phyloP scores from a whole-genome alignment of 2,329 filamentous ascomycete genomes.

The Scedosporium apiospermum region DNA sequence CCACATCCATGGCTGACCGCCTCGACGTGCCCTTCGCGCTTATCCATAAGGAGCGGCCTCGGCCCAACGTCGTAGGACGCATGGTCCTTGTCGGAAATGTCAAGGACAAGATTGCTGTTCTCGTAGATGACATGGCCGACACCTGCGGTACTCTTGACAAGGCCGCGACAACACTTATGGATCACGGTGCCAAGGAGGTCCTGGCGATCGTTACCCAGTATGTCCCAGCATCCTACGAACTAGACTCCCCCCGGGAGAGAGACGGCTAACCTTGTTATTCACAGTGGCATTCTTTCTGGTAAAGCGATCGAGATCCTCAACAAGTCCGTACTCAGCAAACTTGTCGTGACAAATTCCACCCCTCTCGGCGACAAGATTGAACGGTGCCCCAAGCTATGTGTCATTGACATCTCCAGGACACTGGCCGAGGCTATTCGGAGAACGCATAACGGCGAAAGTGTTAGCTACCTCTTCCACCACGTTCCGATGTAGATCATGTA shows the following conservation, averaged over 20 bases:
- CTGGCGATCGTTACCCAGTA: slow-evolving; percentile 87
- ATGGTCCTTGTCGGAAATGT: slow-evolving; percentile 95
- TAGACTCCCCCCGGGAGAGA: too few relatives aligned
- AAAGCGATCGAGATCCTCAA: slow-evolving; percentile 84
- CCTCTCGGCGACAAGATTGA: slow-evolving; percentile 61
- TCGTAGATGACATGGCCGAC: slow-evolving; percentile 97
- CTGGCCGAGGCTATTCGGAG: slow-evolving; percentile 60
- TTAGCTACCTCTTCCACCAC: slow-evolving; percentile 7
- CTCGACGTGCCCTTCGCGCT: slow-evolving; percentile 86
- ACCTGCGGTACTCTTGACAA: slow-evolving; percentile 72
- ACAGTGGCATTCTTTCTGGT: slow-evolving; percentile 67
- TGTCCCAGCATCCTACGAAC: neutral
- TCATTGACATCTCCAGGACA: slow-evolving; percentile 86
- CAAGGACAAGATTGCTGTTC: slow-evolving; percentile 80
- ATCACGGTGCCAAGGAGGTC: slow-evolving; percentile 78
- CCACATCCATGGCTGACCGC: slow-evolving; percentile 85
- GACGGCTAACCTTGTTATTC: neutral
- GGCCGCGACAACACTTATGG: slow-evolving; percentile 79
- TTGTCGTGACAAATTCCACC: slow-evolving; percentile 80
- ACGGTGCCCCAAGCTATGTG: slow-evolving; percentile 69
- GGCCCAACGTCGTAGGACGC: slow-evolving; percentile 75
- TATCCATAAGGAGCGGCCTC: slow-evolving; percentile 91
- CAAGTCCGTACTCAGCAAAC: slow-evolving; percentile 60
- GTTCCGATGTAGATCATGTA: slow-evolving; percentile 4
- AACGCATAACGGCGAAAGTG: slow-evolving; percentile 52